These are phyloP conservation scores for Lactuca sativa DNA, from an alignment of 129 eudicot genomes.

Conservation along the genomic window DNA sequence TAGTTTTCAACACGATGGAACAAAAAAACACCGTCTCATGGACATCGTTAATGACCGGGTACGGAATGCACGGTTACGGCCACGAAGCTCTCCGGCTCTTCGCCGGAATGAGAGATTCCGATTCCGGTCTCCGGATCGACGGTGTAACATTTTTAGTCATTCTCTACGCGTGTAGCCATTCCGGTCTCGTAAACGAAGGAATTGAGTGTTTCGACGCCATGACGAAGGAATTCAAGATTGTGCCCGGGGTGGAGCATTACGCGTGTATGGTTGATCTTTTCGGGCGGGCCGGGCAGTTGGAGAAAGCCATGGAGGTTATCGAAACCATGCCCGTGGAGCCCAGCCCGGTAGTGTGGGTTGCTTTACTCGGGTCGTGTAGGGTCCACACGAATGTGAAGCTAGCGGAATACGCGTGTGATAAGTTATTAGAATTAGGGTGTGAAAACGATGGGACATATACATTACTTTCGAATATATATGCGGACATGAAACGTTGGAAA, in stretches of 20 bases:
- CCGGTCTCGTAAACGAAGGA: slow-evolving; percentile 72
- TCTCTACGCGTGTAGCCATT: slow-evolving; percentile 91
- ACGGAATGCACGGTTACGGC: slow-evolving; percentile 86
- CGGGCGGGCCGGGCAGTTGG: slow-evolving; percentile 80
- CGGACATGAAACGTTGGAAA: slow-evolving; percentile 80
- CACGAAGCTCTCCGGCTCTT: slow-evolving; percentile 62
- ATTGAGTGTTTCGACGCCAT: slow-evolving; percentile 56
- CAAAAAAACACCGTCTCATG: slow-evolving; percentile 72
- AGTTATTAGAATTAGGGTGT: slow-evolving; percentile 56
- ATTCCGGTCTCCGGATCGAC: slow-evolving; percentile 49
- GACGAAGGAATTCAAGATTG: slow-evolving; percentile 53
- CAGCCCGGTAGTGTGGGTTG: slow-evolving; percentile 68
- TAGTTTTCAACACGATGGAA: slow-evolving; percentile 58
- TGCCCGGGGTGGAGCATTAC: slow-evolving; percentile 75
- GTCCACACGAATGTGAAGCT: slow-evolving; percentile 77
- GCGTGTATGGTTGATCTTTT: slow-evolving; percentile 85
- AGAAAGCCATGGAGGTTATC: slow-evolving; percentile 67
- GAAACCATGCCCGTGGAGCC: slow-evolving; percentile 82
- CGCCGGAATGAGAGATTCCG: slow-evolving; percentile 45
- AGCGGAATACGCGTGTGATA: slow-evolving; percentile 69
- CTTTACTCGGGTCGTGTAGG: slow-evolving; percentile 77
- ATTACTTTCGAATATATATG: slow-evolving; percentile 85
- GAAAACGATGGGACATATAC: slow-evolving; percentile 80
- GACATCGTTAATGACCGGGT: slow-evolving; percentile 85
- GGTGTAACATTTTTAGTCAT: slow-evolving; percentile 77